These are phyloP conservation scores for Amanita thiersii DNA, from an alignment of 768 basidiomycete species.

Conservation along the genomic window DNA sequence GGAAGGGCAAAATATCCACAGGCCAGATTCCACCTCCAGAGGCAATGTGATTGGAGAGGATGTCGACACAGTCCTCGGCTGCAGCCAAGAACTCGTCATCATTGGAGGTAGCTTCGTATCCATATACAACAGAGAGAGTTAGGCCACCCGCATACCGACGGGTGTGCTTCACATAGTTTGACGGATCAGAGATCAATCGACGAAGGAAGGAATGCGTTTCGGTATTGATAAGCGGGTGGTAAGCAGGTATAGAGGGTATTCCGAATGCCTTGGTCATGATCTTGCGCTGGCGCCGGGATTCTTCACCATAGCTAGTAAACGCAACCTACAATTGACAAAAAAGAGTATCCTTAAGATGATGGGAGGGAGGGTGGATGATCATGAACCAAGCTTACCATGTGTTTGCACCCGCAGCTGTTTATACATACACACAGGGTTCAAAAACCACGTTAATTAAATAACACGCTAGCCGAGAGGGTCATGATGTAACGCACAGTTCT, in stretches of 20 bases:
- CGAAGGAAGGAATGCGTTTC: conserved; percentile 52
- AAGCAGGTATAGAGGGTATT: conserved; percentile 39
- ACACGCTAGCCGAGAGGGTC: conserved; percentile 4
- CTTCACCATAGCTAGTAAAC: conserved; percentile 60
- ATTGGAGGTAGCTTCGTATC: conserved; percentile 35
- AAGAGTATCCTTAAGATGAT: conserved; percentile 7
- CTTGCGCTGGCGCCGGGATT: conserved; percentile 54
- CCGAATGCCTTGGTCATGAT: conserved; percentile 62
- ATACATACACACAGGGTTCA: conserved; percentile 12
- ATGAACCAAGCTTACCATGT: conserved; percentile 39
- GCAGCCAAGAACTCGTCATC: conserved; percentile 30
- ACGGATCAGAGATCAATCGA: conserved; percentile 39
- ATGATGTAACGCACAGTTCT: conserved; percentile 62
- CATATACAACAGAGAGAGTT: conserved; percentile 54
- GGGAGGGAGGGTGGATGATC: background rate
- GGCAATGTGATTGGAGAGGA: conserved; percentile 33
- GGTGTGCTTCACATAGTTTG: conserved; percentile 26
- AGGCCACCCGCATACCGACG: conserved; percentile 51
- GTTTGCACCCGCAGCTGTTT: conserved; percentile 52
- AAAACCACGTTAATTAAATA: conserved; percentile 3
- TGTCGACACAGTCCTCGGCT: conserved; percentile 33
- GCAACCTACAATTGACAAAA: conserved; percentile 34
- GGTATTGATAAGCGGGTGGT: conserved; percentile 48
- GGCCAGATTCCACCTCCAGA: conserved; percentile 41
- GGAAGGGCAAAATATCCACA: conserved; percentile 36